These are phyloP conservation scores for Effrenium voratum DNA, from an alignment of 73 alveolate genomes.

Conservation along the genomic window DNA sequence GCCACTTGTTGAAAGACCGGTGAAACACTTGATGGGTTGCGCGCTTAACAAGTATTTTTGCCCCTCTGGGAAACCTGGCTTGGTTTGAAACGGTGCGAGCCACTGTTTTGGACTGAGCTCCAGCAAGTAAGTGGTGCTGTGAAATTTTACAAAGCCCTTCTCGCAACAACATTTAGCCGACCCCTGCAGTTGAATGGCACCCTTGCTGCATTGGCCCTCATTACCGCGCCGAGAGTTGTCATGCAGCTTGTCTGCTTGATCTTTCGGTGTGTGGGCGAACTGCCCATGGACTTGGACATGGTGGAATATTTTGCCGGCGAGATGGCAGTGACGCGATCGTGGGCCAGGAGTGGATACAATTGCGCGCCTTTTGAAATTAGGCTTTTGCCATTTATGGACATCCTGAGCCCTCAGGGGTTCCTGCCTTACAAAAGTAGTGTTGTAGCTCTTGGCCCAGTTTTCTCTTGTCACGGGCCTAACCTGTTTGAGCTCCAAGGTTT, in stretches of 20 bases:
- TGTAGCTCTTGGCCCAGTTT: background rate
- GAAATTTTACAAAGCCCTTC: no score
- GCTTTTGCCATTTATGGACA: background rate
- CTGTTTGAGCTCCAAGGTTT: background rate
- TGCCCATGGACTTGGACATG: background rate
- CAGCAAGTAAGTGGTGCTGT: no score
- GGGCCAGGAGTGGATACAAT: background rate
- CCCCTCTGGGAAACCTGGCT: no score
- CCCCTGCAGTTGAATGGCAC: background rate
- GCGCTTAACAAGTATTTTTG: no score
- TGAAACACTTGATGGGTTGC: no score
- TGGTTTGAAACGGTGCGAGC: no score
- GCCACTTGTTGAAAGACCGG: no score
- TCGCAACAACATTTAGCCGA: no score
- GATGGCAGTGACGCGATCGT: background rate
- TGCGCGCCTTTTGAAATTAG: slow-evolving; percentile 10
- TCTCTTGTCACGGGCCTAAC: background rate
- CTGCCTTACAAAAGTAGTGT: background rate
- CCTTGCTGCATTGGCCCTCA: background rate
- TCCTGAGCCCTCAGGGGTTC: background rate
- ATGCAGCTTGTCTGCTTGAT: background rate
- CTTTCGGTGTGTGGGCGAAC: background rate
- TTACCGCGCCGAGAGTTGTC: slow-evolving; percentile 8
- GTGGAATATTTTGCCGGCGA: slow-evolving; percentile 16
- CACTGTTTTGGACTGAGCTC: no score